Evolutionary conservation across 345 rosid species (phyloP), one percentile per base, ranked within the genome.

Genomic region (Linum lewisii): DNA sequence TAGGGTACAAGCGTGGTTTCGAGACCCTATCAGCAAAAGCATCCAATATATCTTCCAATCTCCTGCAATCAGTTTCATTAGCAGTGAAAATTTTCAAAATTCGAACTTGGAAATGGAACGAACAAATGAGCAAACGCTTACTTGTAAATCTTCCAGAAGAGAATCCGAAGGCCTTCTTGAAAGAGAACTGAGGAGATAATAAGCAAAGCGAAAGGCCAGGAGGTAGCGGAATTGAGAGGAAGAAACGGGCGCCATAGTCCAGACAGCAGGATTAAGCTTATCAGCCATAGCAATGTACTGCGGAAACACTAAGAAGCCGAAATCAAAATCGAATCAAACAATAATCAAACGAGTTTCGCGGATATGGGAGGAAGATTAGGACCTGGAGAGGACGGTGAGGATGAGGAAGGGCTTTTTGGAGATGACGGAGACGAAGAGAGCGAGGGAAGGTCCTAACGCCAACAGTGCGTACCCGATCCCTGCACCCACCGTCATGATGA

Each of bases 311-410:
- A 57, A 57, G 42, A 57, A 36, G 38, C 51, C 52, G 2, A 19
- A 51, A 59, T 61, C 5, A 72, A 4, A 66, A 11, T 6, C 34
- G 55, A 67, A 50, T 9, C 6, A 63, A 36, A 60, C 13, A 49
- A 7, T 53, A 20, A 0, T 23, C 6, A 36, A 37, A 47, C 24
- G 21, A n/a, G 24, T 54, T 19, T 0, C 8, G 44, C 18, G 24
- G 42, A 11, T 18, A 23, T 15, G 47, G 36, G 25, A 51, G 58
- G 47, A 51, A 54, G 34, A 45, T 25, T 61, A 7, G 16, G 16
- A 93, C 99, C 97, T 93, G 72, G 88, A 89, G 81, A 93, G 97
- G 42, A 93, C 78, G 38, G 91, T 87, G 75, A 93, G 94, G 76
- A 93, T 85, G 63, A 93, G 72, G 69, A 89, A 89, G 51, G 99